Conservation (phyloP, 202 grass and related monocot genomes). For the Carex sylvatica region DNA sequence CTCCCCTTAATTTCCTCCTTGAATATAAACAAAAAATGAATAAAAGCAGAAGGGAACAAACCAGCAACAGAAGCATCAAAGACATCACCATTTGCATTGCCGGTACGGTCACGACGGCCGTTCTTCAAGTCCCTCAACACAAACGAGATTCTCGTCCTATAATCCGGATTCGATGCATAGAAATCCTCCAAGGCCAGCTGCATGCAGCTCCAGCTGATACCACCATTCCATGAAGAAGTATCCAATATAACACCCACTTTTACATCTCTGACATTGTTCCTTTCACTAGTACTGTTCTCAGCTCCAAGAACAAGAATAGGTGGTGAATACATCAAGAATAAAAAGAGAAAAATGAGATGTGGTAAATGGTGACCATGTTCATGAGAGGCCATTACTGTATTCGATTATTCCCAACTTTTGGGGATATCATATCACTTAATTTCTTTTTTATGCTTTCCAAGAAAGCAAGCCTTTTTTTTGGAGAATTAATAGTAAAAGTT, state of each 20-base stretch:
- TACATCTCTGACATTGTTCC: conserved; percentile 17
- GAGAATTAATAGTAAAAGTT: not conserved
- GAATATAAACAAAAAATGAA: not conserved
- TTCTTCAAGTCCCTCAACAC: conserved; percentile 39
- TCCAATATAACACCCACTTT: conserved; percentile 75
- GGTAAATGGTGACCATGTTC: not conserved
- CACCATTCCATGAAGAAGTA: conserved; percentile 41
- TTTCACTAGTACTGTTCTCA: not conserved
- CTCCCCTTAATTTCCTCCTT: not conserved
- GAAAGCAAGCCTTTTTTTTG: not conserved
- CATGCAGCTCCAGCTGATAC: conserved; percentile 57
- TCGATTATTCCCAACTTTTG: not conserved
- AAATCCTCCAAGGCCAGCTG: conserved; percentile 60
- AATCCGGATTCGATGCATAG: conserved; percentile 27
- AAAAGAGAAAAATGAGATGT: not conserved
- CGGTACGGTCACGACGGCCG: too few relatives aligned
- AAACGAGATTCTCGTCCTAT: conserved; percentile 35
- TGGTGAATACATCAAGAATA: not conserved
- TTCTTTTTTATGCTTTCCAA: not conserved
- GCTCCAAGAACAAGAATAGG: not conserved
- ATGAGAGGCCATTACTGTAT: not conserved
- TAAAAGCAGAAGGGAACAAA: not conserved
- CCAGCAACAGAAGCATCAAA: conserved; percentile 45
- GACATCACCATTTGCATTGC: conserved; percentile 7
- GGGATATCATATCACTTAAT: not conserved